Base-by-base conservation (phyloP, 495 filamentous ascomycete genomes). In the Neurospora hispaniola region DNA sequence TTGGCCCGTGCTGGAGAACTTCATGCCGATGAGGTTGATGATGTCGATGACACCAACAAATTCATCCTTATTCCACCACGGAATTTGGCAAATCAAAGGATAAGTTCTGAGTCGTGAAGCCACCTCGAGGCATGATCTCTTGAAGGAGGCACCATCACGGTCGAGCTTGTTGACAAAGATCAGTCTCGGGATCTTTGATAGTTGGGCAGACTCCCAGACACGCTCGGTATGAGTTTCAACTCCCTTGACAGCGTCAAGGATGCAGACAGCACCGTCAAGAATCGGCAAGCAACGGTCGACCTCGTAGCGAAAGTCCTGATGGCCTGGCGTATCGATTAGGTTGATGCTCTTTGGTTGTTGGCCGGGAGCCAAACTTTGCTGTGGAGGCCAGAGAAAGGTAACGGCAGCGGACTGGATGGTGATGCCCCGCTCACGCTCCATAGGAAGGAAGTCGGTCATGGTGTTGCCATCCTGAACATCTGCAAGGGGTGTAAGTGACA, bases 371-470 rank as follows among this genome's bases (percentile, higher is more conserved):
- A 77, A 77, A 71, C 71, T 73, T 23, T 77, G 72, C 70, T 78
- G 82, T 62, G 69, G 80, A 20, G 85, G 84, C 96, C 96, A 99
- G 73, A 91, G 86, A 80, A 98, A 97, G 4, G 94, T 97, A 71
- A 99, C 96, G 27, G 96, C 95, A 4, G 96, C 96, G 9, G 95
- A 98, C 77, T 98, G 97, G 74, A 99, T 98, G 41, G 96, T 99
- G 76, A 99, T 98, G 16, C 96, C 96, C 70, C 96, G 88, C 62
- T 94, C 89, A 74, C 96, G 88, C 81, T 99, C 96, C 74, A 97
- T 92, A 23, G 96, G 96, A 12, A 99, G 88, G 79, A 98, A 99
- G 84, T 99, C 96, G 35, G 97, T 99, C 9, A 97, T 94, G 12
- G 96, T 99, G 62, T 95, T 96, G 43, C 96, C 96, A 82, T 97